Base-by-base conservation (phyloP, 768 basidiomycete genomes). In the Russula emetica region DNA sequence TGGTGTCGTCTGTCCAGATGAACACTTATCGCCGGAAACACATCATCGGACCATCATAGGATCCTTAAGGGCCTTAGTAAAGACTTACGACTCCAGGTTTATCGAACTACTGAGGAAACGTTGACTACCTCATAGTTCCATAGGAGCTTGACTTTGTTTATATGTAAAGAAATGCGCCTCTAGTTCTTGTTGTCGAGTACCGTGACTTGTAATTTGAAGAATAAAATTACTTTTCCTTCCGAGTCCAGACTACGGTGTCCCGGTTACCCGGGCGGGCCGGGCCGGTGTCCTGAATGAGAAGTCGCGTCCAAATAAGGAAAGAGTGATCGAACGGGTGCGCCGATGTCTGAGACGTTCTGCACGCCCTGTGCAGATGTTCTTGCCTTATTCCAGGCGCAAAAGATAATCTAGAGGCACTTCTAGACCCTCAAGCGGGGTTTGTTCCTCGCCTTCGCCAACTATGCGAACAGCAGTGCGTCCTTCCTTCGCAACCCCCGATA, bases 341-440 rank as follows among this genome's bases (percentile, higher is more conserved):
- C 50, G n/a, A 83, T 83, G 82, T 70, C 81, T 22, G 79, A 83
- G 20, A 71, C 77, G 10, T 78, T 90, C 13, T 90, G 84, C 69
- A 77, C 78, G 22, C 79, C 84, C 10, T 88, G 81, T 69, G 88
- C 88, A 3, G 83, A 89, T 63, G 85, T 87, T 18, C 80, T 90
- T 11, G 76, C 81, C 0, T 69, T 83, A 44, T 83, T 80, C 65
- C 87, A 89, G 74, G 74, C 81, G 9, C 60, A 69, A 66, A 78
- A 60, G 76, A 79, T 56, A 85, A 90, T 72, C 75, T 90, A 9
- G 80, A 77, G 24, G 78, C 79, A 20, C 74, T 92, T 9, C 78
- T 91, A 8, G 79, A 90, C 63, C 86, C 87, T 24, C 79, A 84
- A 3, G 78, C 77, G 0, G 89, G 89, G 0, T 88, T 88, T 72